A percentile compares a stretch with the other conserved stretches of the same genome.
These are phyloP conservation scores for Naganishia sp. DNA, from an alignment of 1,284 basidiomycete species.

Conservation along the genomic window DNA sequence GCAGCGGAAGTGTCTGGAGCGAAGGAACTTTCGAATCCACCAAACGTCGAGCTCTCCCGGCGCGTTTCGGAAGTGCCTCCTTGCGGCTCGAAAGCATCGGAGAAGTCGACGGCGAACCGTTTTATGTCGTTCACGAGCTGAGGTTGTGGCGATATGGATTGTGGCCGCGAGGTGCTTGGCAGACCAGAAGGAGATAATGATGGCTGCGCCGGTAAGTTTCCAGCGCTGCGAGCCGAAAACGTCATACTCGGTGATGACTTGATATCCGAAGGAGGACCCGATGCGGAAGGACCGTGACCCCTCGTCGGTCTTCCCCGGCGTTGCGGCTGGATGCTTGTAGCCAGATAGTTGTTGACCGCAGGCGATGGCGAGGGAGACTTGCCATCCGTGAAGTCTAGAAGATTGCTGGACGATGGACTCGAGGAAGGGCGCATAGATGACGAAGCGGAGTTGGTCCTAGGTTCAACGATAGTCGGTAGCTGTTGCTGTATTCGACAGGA, in stretches of 20 bases:
- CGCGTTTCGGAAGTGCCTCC: not conserved
- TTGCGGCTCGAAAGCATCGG: conserved; percentile 40
- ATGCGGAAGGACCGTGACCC: conserved; percentile 5
- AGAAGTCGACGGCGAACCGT: conserved; percentile 37
- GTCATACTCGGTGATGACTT: conserved; percentile 13
- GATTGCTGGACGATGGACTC: conserved; percentile 36
- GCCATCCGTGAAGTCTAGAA: conserved; percentile 49
- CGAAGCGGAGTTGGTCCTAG: not conserved
- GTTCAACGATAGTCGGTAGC: conserved; percentile 22
- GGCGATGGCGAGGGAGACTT: conserved; percentile 31
- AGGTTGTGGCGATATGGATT: conserved; percentile 26
- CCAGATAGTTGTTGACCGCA: conserved; percentile 35
- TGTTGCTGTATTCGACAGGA: not conserved
- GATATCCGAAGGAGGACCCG: not conserved
- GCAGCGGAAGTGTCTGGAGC: conserved; percentile 2
- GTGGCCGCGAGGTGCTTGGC: conserved; percentile 15
- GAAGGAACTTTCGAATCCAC: conserved; percentile 19
- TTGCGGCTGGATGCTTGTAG: conserved; percentile 48
- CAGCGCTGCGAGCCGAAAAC: conserved; percentile 11
- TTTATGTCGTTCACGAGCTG: conserved; percentile 29
- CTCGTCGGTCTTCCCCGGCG: conserved; percentile 49
- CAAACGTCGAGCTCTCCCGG: not conserved
- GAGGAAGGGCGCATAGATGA: not conserved
- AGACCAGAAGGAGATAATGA: conserved; percentile 1
- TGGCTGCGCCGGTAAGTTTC: not conserved